phyloP scores from a whole-genome alignment of 176 grass and related monocot species.

The Oryza meyeriana region DNA sequence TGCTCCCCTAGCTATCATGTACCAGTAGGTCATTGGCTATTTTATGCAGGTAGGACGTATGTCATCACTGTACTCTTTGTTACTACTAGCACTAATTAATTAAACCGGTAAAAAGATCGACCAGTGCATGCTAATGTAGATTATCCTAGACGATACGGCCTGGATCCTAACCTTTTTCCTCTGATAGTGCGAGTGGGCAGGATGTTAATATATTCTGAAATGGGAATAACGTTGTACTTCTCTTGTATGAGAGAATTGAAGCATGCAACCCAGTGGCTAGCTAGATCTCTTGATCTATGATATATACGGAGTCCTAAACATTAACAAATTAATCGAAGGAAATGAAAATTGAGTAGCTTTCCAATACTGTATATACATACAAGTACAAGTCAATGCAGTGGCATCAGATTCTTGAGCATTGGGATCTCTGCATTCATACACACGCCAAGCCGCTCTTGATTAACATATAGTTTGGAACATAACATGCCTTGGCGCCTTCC shows the following conservation, averaged over 20 bases:
- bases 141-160: conserved; percentile 6
- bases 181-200: neutral
- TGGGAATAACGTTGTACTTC: neutral
- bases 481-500: conserved; percentile 26
- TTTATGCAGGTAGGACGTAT: neutral
- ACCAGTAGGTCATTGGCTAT: neutral
- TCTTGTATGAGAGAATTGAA: neutral
- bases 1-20: neutral
- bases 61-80: neutral
- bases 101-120: neutral
- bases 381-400: conserved; percentile 16
- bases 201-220: neutral
- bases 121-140: neutral
- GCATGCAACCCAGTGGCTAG: neutral
- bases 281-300: neutral
- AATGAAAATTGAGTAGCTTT: neutral
- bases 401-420: conserved; percentile 41
- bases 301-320: neutral
- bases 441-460: conserved; percentile 3
- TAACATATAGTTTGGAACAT: conserved; percentile 54
- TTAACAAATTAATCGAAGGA: neutral
- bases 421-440: conserved; percentile 43
- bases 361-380: neutral
- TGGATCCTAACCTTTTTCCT: neutral
- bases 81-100: no score